Evolutionary conservation across 2,329 filamentous ascomycete species (phyloP).

Genomic region (Monosporascus sp.): DNA sequence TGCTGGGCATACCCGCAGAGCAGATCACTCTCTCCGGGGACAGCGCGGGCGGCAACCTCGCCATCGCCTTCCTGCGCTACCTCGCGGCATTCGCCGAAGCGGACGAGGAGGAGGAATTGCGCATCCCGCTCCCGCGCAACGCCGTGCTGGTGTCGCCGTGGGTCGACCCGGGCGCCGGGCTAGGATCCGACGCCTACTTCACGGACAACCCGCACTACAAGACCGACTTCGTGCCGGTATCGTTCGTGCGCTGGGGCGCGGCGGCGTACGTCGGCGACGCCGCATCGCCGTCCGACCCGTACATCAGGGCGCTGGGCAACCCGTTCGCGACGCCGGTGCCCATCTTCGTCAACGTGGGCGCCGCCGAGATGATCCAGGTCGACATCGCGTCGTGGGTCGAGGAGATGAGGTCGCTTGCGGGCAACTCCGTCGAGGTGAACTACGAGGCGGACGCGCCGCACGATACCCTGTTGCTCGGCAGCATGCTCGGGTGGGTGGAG

Average conservation of each 20-base stretch:
- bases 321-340: slow-evolving; percentile 17
- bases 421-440: slow-evolving; percentile 29
- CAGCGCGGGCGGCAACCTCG: slow-evolving; percentile 42
- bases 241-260: slow-evolving; percentile 37
- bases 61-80: slow-evolving; percentile 39
- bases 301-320: slow-evolving; percentile 21
- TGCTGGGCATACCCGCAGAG: slow-evolving; percentile 29
- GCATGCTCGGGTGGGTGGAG: slow-evolving; percentile 35
- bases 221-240: slow-evolving; percentile 34
- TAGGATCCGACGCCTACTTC: slow-evolving; percentile 1
- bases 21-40: slow-evolving; percentile 42
- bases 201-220: slow-evolving; percentile 12
- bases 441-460: slow-evolving; percentile 36
- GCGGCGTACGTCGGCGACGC: slow-evolving; percentile 23
- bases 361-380: slow-evolving; percentile 25
- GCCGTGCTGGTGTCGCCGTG: slow-evolving; percentile 28
- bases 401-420: slow-evolving; percentile 16
- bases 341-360: slow-evolving; percentile 16
- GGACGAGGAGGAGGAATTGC: slow-evolving; percentile 1
- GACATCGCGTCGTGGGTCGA: slow-evolving; percentile 55
- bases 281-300: slow-evolving; percentile 22
- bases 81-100: slow-evolving; percentile 31
- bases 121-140: slow-evolving; percentile 17
- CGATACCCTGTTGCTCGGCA: slow-evolving; percentile 38
- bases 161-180: slow-evolving; percentile 11